Conservation (phyloP, 768 basidiomycete genomes). For the Paxillus involutus region DNA sequence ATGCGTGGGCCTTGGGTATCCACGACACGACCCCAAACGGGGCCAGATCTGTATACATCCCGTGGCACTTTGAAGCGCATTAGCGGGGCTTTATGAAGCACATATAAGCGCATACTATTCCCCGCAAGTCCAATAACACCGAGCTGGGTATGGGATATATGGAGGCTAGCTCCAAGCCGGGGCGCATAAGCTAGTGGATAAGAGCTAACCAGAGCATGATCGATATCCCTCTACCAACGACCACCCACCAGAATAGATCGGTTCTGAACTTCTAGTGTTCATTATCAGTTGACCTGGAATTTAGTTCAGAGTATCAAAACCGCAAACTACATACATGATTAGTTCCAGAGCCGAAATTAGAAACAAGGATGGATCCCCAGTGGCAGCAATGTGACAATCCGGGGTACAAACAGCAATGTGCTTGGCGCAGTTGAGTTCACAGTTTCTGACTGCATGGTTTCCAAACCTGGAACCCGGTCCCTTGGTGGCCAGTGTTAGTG, state of each 20-base stretch:
- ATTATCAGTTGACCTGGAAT: not conserved
- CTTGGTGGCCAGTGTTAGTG: not conserved
- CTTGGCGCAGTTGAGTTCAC: constrained; percentile 23
- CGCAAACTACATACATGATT: constrained; percentile 59
- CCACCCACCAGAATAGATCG: constrained; percentile 35
- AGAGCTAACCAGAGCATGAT: not conserved
- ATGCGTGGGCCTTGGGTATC: constrained; percentile 75
- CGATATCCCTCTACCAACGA: too few relatives aligned
- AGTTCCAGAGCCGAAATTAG: constrained; percentile 69
- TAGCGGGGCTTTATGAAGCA: not conserved
- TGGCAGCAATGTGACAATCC: constrained; percentile 47
- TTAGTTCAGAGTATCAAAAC: too few relatives aligned
- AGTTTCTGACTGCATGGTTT: constrained; percentile 5
- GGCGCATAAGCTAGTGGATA: constrained; percentile 72
- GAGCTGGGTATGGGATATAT: constrained; percentile 75
- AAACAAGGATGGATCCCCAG: too few relatives aligned
- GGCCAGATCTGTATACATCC: constrained; percentile 76
- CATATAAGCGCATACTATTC: constrained; percentile 49
- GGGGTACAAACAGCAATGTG: constrained; percentile 35
- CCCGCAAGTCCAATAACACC: constrained; percentile 81
- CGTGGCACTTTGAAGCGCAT: constrained; percentile 37
- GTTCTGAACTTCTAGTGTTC: not conserved
- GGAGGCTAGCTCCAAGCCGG: constrained; percentile 73
- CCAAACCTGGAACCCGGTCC: not conserved
- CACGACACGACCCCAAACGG: constrained; percentile 77